Base-by-base conservation (phyloP, 129 eudicot species). In the Escallonia herrerae region DNA sequence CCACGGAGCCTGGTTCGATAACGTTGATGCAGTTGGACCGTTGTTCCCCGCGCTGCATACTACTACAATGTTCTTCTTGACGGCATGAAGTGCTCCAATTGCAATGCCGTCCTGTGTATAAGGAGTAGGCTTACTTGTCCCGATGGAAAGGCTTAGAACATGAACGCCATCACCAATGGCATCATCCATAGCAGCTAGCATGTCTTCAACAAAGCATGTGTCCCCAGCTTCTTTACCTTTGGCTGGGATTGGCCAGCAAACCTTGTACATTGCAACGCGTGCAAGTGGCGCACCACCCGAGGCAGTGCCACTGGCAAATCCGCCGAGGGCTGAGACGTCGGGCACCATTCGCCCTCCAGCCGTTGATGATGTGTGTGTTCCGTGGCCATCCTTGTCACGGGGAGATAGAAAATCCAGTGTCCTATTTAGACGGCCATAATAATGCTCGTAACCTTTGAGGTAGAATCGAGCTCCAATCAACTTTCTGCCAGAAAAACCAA, bases 141-240 rank as follows among this genome's bases (percentile, higher is more conserved):
- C 99, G 3, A 94, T 79, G 2, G 99, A 94, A 65, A 86, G 58
- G 76, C 93, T 86, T 61, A 94, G n/a, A 43, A 89, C 82, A 58
- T 94, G 70, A 44, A 89, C 99, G 3, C 99, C 99, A 50, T 94
- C 99, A 7, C 71, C 80, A 40, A 94, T 81, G 39, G 99, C 99
- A 58, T 86, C 99, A 50, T 94, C 99, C 13, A 94, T 73, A 10
- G 90, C 99, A 5, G 99, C 99, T 53, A 94, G 60, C 88, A 94
- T 82, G 83, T 94, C 99, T 59, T 73, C 88, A 8, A 68, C 83
- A 37, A 79, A 73, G 72, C 99, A 94, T 0, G 95, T 93, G 82
- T 93, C 86, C 47, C 95, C 98, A 0, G 69, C 67, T 63, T 73
- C 90, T 71, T 84, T 89, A 13, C 81, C 98, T 38, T 79, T 43